These are phyloP conservation scores for Zygosaccharomyces bailii DNA, from an alignment of 805 yeast genomes.

Conservation along the genomic window DNA sequence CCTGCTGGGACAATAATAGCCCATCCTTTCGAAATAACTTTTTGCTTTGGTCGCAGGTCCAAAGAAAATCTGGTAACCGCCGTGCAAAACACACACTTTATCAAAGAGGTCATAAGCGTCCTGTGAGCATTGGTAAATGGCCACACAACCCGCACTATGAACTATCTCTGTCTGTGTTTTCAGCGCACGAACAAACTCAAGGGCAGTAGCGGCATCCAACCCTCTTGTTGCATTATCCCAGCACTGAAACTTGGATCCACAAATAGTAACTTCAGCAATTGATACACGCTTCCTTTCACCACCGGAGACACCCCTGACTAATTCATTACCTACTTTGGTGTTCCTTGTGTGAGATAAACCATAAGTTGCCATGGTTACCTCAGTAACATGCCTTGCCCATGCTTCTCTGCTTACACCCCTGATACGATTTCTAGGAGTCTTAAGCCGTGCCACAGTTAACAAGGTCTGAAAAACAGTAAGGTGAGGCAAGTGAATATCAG, in stretches of 20 bases:
- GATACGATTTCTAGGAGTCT: constrained; percentile 60
- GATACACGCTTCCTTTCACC: constrained; percentile 86
- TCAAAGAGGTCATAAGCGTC: constrained; percentile 62
- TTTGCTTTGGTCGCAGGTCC: constrained; percentile 56
- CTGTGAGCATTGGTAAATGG: constrained; percentile 68
- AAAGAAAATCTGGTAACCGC: constrained; percentile 59
- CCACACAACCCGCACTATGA: constrained; percentile 56
- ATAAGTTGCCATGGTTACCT: constrained; percentile 52
- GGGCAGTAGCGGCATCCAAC: constrained; percentile 78
- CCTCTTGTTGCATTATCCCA: constrained; percentile 88
- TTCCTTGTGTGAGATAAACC: constrained; percentile 58
- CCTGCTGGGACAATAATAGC: constrained; percentile 58
- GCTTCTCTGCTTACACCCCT: constrained; percentile 52
- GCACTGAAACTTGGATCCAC: constrained; percentile 60
- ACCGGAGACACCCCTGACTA: constrained; percentile 73
- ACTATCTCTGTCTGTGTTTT: constrained; percentile 54
- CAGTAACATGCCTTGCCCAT: constrained; percentile 51
- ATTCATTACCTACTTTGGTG: constrained; percentile 59
- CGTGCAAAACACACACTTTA: constrained; percentile 56
- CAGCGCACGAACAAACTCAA: constrained; percentile 66
- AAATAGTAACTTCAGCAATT: constrained; percentile 69
- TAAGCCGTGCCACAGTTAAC: constrained; percentile 55
- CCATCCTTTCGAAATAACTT: constrained; percentile 59
- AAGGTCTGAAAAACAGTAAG: constrained; percentile 65
- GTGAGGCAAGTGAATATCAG: constrained; percentile 66